Percentiles rank a stretch among this genome's conserved stretches.
Evolutionary conservation across 495 filamentous ascomycete species (phyloP).

Genomic region (Daldinia grandis): DNA sequence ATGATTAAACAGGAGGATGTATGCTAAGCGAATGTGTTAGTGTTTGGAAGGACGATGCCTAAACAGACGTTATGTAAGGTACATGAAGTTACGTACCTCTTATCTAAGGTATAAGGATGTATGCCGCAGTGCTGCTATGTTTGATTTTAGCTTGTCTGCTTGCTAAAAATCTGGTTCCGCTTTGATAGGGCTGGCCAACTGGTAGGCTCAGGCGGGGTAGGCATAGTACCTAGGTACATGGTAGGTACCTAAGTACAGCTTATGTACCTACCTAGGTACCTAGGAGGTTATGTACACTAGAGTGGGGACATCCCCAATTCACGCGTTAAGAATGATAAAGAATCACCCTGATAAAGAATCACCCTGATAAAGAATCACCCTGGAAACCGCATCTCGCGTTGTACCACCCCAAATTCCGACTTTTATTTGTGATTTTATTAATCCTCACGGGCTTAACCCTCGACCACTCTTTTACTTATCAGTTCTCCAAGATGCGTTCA

Average conservation of each 20-base stretch:
- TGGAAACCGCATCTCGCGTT: slow-evolving; percentile 6
- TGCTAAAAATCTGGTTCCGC: background rate
- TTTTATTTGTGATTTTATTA: background rate
- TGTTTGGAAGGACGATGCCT: background rate
- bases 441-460: background rate
- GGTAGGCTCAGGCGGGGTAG: background rate
- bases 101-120: background rate
- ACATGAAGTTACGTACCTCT: background rate
- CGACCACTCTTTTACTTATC: background rate
- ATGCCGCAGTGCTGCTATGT: background rate
- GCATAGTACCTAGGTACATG: background rate
- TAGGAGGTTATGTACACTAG: no score
- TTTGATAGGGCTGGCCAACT: slow-evolving; percentile 5
- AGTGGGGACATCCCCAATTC: background rate
- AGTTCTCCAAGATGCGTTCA: background rate
- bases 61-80: background rate
- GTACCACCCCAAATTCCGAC: background rate
- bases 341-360: no score
- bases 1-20: background rate
- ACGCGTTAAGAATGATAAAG: no score
- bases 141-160: background rate
- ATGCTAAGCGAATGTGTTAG: slow-evolving; percentile 3
- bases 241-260: background rate
- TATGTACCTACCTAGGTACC: no score
- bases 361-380: slow-evolving; percentile 3